Percentiles rank a stretch among this genome's conserved stretches.
Conservation (phyloP, 2,329 filamentous ascomycete genomes). For the Ramularia collo-cygni region DNA sequence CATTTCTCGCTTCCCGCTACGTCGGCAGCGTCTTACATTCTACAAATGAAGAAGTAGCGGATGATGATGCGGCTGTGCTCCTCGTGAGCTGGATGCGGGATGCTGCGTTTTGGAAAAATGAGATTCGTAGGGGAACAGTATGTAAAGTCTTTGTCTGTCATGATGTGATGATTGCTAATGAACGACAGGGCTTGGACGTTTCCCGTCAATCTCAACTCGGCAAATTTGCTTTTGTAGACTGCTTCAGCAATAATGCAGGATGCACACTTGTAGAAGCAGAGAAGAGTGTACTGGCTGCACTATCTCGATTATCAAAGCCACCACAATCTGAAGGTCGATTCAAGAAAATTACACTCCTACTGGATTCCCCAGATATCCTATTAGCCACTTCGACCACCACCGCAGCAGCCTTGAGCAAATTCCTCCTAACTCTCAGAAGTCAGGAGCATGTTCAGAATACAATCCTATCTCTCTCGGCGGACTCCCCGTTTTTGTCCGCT, state of each 20-base stretch:
- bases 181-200: constrained; percentile 60
- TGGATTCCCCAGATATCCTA: constrained; percentile 40
- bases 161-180: background rate
- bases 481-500: constrained; percentile 59
- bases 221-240: constrained; percentile 69
- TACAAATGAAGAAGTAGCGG: constrained; percentile 12
- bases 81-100: constrained; percentile 80
- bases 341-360: constrained; percentile 34
- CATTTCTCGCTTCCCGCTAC: constrained; percentile 51
- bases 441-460: constrained; percentile 54
- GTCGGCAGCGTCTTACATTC: constrained; percentile 40
- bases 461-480: constrained; percentile 63
- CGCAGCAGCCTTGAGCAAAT: constrained; percentile 25
- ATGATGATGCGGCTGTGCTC: constrained; percentile 46
- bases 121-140: constrained; percentile 35
- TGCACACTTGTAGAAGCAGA: constrained; percentile 10
- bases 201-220: constrained; percentile 51
- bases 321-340: background rate
- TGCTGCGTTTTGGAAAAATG: constrained; percentile 68
- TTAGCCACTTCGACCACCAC: constrained; percentile 31
- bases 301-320: constrained; percentile 3
- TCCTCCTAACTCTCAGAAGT: constrained; percentile 25
- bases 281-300: constrained; percentile 7
- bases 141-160: background rate
- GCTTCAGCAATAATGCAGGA: constrained; percentile 38